Conservation (phyloP, 116 monocot species). For the Phalaenopsis hybrid region DNA sequence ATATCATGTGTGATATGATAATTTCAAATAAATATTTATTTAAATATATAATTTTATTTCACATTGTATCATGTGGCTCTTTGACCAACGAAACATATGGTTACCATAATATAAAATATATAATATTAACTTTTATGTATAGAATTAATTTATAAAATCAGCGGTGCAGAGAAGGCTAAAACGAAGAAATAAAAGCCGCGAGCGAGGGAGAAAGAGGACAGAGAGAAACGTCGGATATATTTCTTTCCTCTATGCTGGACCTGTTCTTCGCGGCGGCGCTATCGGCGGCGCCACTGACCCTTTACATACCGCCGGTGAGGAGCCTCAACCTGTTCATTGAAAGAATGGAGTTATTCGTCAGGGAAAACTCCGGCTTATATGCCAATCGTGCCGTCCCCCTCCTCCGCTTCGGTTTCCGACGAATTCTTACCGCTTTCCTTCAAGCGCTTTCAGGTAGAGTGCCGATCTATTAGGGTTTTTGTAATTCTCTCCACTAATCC, state of each 20-base stretch:
- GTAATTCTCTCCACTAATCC: not conserved
- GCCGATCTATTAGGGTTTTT: not conserved
- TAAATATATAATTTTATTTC: no score
- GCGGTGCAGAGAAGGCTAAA: no score
- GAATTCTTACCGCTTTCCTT: constrained; percentile 29
- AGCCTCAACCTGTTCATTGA: constrained; percentile 68
- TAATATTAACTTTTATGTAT: no score
- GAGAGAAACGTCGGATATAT: not conserved
- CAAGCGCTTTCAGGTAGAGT: not conserved
- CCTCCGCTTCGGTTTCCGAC: constrained; percentile 44
- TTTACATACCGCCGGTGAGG: constrained; percentile 78
- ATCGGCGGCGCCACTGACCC: constrained; percentile 79
- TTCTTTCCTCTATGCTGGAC: constrained; percentile 47
- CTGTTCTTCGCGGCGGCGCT: constrained; percentile 65
- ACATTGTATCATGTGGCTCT: no score
- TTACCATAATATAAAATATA: no score
- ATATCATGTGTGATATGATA: no score
- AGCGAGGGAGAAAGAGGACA: no score
- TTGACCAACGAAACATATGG: no score
- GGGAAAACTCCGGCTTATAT: constrained; percentile 26
- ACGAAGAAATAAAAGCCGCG: no score
- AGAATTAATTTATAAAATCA: no score
- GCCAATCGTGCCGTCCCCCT: constrained; percentile 25
- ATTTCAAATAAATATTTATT: no score
- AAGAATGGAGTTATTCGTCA: constrained; percentile 46